Conservation (phyloP, 1,139 yeast species). For the Yamadazyma friedrichii region DNA sequence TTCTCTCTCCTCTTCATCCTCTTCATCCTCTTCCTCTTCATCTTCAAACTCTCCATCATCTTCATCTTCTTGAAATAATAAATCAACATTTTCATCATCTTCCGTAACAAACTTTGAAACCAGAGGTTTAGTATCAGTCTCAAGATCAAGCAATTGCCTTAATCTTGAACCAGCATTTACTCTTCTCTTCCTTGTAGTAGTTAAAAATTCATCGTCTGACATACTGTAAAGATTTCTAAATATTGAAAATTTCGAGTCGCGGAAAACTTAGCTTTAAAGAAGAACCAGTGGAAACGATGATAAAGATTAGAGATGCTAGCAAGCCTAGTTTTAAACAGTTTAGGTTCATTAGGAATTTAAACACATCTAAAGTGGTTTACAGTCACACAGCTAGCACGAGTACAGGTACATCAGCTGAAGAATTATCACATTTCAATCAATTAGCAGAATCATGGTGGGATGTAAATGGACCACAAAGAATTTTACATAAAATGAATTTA, state of each 20-base stretch:
- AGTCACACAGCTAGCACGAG: neutral
- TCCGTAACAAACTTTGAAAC: conserved; percentile 39
- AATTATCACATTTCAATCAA: conserved; percentile 76
- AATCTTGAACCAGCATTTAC: conserved; percentile 89
- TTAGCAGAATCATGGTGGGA: conserved; percentile 98
- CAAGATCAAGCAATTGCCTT: conserved; percentile 70
- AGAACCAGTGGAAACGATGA: no score
- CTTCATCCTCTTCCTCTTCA: conserved; percentile 29
- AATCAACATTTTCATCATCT: conserved; percentile 72
- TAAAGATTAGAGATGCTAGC: no score
- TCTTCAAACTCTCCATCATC: conserved; percentile 80
- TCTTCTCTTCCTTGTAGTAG: conserved; percentile 74
- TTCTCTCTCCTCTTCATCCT: conserved; percentile 19
- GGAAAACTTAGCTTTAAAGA: no score
- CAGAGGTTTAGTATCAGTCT: conserved; percentile 33
- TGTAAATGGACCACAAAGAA: conserved; percentile 86
- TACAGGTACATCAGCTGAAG: conserved; percentile 46
- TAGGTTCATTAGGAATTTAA: no score
- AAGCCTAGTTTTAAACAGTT: no score
- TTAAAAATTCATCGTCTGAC: conserved; percentile 36
- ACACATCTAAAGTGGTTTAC: no score
- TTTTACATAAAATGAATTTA: conserved; percentile 91
- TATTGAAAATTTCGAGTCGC: conserved; percentile 3
- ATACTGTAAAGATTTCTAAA: neutral
- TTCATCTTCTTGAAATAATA: conserved; percentile 81